Base-by-base conservation (phyloP, 306 rosid species). In the Hippophae gyantsensis region DNA sequence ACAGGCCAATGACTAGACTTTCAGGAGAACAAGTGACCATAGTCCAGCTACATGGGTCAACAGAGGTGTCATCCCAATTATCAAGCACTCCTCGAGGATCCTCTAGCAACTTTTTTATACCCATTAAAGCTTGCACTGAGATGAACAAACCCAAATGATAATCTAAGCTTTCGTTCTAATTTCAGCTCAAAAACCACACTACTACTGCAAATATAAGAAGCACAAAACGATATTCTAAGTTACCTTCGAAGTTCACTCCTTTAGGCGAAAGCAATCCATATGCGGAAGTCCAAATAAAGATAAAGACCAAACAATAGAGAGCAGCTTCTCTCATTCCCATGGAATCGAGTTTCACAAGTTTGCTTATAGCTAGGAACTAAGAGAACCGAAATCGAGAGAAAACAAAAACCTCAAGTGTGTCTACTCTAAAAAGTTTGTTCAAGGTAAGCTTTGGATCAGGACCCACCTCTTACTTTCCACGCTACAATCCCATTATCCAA, bases 1-100 rank as follows among this genome's bases (percentile, higher is more conserved):
- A 93, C 99, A 93, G 66, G 78, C 94, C 90, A 77, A 84, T 79
- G 70, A 93, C 99, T 7, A 85, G 59, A 69, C 74, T 82, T 14
- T 88, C 99, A 59, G 81, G 43, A n/a, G 99, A 93, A 75, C 99
- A 93, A 9, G 95, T 88, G 64, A 93, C 94, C 99, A 93, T 93
- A 49, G 93, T 88, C 99, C 99, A 93, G 64, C 96, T 93, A 80
- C 99, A 93, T 66, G 99, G 99, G 79, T 93, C 99, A 75, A 93
- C 99, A n/a, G 99, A 78, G 59, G 86, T 84, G 6, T 71, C 84
- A 72, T 93, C 99, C 99, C 99, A 93, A 67, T 88, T 86, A 23
- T 89, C 95, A 18, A 93, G 73, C 65, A 88, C 95, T 50, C 94
- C 97, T 75, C 76, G 99, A 52, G 99, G 99, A 86, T 93, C 99